phyloP scores from a whole-genome alignment of 768 basidiomycete genomes.

The Termitomyces sp. region DNA sequence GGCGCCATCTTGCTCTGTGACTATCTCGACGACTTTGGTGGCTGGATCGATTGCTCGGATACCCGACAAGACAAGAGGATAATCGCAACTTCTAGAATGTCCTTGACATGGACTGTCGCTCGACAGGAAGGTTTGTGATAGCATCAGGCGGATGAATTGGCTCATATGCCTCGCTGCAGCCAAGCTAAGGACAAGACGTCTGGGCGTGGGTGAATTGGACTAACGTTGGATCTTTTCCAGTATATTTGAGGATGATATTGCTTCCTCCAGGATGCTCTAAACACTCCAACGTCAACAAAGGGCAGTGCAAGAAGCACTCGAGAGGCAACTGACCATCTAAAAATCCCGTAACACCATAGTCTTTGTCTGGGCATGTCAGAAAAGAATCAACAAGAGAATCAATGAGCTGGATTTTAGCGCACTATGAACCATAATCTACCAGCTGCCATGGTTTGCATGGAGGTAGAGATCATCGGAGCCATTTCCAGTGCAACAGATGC shows the following conservation, averaged over 20 bases:
- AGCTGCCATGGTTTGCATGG: background rate
- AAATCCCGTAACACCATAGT: conserved; percentile 76
- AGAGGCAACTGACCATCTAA: conserved; percentile 34
- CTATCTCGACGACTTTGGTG: background rate
- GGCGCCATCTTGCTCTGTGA: background rate
- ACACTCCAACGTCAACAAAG: conserved; percentile 1
- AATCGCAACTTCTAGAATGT: background rate
- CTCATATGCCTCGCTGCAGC: conserved; percentile 64
- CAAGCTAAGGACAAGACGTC: conserved; percentile 3
- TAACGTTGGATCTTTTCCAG: conserved; percentile 85
- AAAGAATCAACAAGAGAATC: background rate
- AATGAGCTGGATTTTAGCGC: background rate
- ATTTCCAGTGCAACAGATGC: background rate
- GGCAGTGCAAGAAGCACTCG: conserved; percentile 1
- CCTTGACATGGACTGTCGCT: conserved; percentile 62
- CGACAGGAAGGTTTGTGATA: conserved; percentile 74
- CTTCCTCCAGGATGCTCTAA: conserved; percentile 57
- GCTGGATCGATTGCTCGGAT: background rate
- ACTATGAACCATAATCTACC: background rate
- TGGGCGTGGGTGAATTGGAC: conserved; percentile 25
- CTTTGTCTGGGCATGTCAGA: conserved; percentile 47
- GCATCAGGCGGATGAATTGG: conserved; percentile 84
- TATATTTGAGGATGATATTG: conserved; percentile 82
- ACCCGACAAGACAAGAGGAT: background rate
- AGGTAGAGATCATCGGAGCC: background rate